Conservation (phyloP, 1,139 yeast species). For the Chernovozyma sophiae-reginae region DNA sequence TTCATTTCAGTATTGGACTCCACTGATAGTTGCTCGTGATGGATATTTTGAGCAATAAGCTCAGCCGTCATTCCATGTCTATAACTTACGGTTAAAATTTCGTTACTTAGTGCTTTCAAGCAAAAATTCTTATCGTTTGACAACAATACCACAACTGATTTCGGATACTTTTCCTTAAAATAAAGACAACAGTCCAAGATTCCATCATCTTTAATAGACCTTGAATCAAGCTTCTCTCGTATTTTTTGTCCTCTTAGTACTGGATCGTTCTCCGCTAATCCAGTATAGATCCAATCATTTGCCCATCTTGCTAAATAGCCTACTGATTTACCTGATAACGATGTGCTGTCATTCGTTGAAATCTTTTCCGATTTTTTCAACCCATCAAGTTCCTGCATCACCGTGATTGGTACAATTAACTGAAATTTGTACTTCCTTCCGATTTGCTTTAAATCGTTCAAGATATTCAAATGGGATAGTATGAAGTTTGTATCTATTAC, state of each 20-base stretch:
- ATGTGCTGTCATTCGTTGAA: slow-evolving; percentile 4
- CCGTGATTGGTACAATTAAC: slow-evolving; percentile 66
- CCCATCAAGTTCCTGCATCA: slow-evolving; percentile 75
- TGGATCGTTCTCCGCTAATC: slow-evolving; percentile 48
- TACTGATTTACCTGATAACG: slow-evolving; percentile 31
- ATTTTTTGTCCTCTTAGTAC: slow-evolving; percentile 64
- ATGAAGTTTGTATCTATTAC: slow-evolving; percentile 79
- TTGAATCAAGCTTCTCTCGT: slow-evolving; percentile 43
- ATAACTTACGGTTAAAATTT: slow-evolving; percentile 63
- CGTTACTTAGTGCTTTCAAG: slow-evolving; percentile 67
- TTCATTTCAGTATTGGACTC: not conserved
- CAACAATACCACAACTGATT: slow-evolving; percentile 55
- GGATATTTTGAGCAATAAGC: slow-evolving; percentile 50
- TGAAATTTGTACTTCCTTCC: slow-evolving; percentile 40
- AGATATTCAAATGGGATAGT: slow-evolving; percentile 55
- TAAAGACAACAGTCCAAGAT: slow-evolving; percentile 82
- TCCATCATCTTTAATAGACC: slow-evolving; percentile 65
- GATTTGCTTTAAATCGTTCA: slow-evolving; percentile 45
- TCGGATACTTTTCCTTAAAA: slow-evolving; percentile 39
- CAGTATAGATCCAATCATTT: slow-evolving; percentile 71
- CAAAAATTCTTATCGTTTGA: slow-evolving; percentile 86
- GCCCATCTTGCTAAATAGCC: slow-evolving; percentile 67
- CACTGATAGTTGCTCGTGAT: slow-evolving; percentile 26
- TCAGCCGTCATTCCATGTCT: slow-evolving; percentile 57
- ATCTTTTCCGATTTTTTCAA: slow-evolving; percentile 46